Evolutionary conservation across 2,329 filamentous ascomycete genomes (phyloP).

Genomic region (Nothopassalora personata): DNA sequence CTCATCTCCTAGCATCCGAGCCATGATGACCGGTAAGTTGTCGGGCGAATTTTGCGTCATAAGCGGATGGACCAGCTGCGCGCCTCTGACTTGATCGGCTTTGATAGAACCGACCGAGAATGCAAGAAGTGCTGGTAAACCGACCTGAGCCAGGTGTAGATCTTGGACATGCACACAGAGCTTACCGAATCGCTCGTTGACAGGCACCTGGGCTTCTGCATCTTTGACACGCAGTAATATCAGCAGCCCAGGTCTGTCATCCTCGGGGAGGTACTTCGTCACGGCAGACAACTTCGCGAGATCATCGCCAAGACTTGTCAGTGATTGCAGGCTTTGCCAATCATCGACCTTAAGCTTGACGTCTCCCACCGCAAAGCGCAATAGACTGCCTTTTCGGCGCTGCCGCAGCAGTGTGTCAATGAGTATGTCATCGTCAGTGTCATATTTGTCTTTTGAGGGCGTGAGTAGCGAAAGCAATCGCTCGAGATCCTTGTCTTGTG

Average conservation of each 20-base stretch:
- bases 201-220: conserved; percentile 55
- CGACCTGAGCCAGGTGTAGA: conserved; percentile 73
- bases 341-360: conserved; percentile 59
- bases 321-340: conserved; percentile 58
- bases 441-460: conserved; percentile 85
- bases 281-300: conserved; percentile 77
- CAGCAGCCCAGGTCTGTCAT: conserved; percentile 84
- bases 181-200: conserved; percentile 65
- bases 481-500: conserved; percentile 75
- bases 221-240: conserved; percentile 65
- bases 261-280: conserved; percentile 90
- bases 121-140: conserved; percentile 75
- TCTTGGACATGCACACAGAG: conserved; percentile 54
- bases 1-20: conserved; percentile 86
- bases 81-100: conserved; percentile 49
- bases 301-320: conserved; percentile 69
- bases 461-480: conserved; percentile 79
- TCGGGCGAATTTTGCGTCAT: conserved; percentile 38
- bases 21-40: conserved; percentile 67
- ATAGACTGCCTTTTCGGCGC: conserved; percentile 75
- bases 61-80: conserved; percentile 67
- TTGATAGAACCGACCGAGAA: conserved; percentile 66
- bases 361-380: conserved; percentile 63
- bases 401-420: conserved; percentile 86
- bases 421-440: conserved; percentile 87